A percentile compares a stretch with the other conserved stretches of the same genome.
Evolutionary conservation across 495 filamentous ascomycete species (phyloP).

Genomic region (Cladorrhinum samala): DNA sequence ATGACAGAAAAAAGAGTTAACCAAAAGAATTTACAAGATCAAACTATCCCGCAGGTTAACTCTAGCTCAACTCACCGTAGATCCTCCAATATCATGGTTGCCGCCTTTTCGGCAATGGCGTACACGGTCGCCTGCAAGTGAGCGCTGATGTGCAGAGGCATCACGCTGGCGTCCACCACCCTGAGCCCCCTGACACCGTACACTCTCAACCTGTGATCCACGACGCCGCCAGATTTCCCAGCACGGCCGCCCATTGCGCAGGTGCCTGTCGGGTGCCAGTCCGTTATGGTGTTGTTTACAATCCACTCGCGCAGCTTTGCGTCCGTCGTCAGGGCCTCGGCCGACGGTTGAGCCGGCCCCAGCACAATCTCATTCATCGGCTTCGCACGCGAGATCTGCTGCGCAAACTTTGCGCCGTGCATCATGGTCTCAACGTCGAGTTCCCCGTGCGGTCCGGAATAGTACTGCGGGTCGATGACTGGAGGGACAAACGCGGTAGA

Average conservation of each 20-base stretch:
- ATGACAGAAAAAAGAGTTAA: too few relatives aligned
- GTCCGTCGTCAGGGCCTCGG: slow-evolving; percentile 14
- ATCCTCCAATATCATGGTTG: slow-evolving; percentile 39
- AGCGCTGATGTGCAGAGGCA: slow-evolving; percentile 44
- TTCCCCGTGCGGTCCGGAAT: slow-evolving; percentile 28
- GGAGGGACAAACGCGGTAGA: not conserved
- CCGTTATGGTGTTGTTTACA: slow-evolving; percentile 31
- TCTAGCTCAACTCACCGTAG: too few relatives aligned
- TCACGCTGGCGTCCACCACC: slow-evolving; percentile 48
- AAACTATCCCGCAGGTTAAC: too few relatives aligned
- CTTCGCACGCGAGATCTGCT: slow-evolving; percentile 36
- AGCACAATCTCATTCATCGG: slow-evolving; percentile 39
- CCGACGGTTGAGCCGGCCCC: slow-evolving; percentile 33
- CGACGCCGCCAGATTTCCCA: slow-evolving; percentile 35
- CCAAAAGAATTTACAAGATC: too few relatives aligned
- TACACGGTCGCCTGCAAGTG: slow-evolving; percentile 48
- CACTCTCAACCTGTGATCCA: slow-evolving; percentile 44
- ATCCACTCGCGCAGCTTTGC: slow-evolving; percentile 37
- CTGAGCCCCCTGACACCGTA: slow-evolving; percentile 45
- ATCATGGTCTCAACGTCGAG: slow-evolving; percentile 41
- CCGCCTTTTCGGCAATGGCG: slow-evolving; percentile 51
- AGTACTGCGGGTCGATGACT: slow-evolving; percentile 43
- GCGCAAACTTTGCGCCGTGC: slow-evolving; percentile 34
- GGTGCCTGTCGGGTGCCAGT: slow-evolving; percentile 48
- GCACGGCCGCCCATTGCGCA: slow-evolving; percentile 46